Base-by-base conservation (phyloP, 768 basidiomycete species). In the Mycena venus region DNA sequence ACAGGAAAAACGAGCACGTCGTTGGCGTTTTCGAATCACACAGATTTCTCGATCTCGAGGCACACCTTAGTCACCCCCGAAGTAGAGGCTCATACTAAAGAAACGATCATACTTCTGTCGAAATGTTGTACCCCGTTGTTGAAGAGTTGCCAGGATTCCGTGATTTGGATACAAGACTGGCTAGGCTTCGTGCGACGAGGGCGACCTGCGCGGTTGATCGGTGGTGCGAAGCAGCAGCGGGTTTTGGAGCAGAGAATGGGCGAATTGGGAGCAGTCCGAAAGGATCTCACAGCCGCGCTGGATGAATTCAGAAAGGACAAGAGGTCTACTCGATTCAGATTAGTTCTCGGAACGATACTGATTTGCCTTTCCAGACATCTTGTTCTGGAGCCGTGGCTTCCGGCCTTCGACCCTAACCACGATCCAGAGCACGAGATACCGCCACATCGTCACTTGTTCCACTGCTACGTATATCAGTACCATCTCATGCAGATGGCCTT, bases 21-120 rank as follows among this genome's bases (percentile, higher is more conserved):
- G 94, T 95, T 0, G 94, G 93, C 2, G 90, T 93, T 17, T 95
- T 95, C 72, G 94, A 95, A 83, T 90, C 89, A 3, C 91, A 94
- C 76, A 83, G 90, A 32, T 95, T 94, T 79, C 83, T 94, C 69
- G 90, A 94, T 74, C 83, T 95, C 3, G 93, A 95, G 78, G 87
- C 89, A 31, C 82, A 88, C 44, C 80, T 91, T 40, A 80, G 83
- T 36, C 90, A 92, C 71, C 90, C n/a, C 90, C 1, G 80, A 87
- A 68, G 83, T 84, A 2, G 85, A 85, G 19, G 80, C 80, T 21
- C 85, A 88, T 62, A 88, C 88, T 6, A 83, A 83, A 49, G 82
- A 82, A 66, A 86, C 87, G 29, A 86, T 85, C 7, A 80, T 80
- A 32, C 82, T 93, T 25, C 76, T 95, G 56, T 80, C 83, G 12